Percentiles rank a stretch among this genome's conserved stretches.
phyloP scores from a whole-genome alignment of 371 early-diverging fungal species.

The Mortierella sp. region DNA sequence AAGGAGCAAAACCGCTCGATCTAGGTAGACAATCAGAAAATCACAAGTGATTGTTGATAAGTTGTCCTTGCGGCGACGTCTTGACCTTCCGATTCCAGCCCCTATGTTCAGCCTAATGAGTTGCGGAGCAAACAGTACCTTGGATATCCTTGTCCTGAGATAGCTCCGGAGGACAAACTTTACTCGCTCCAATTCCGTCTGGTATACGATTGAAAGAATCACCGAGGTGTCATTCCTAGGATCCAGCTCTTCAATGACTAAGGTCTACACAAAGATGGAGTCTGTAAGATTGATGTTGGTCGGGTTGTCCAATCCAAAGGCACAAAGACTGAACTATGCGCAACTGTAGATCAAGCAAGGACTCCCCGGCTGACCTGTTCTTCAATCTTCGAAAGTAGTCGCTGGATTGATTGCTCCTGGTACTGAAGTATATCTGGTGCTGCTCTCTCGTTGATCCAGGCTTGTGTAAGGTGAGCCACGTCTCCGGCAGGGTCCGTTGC shows the following conservation, averaged over 20 bases:
- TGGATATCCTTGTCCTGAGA: slow-evolving; percentile 76
- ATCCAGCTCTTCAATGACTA: slow-evolving; percentile 45
- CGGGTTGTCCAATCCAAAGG: not conserved
- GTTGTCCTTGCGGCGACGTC: not conserved
- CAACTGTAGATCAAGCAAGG: not conserved
- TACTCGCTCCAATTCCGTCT: slow-evolving; percentile 87
- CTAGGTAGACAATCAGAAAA: slow-evolving; percentile 36
- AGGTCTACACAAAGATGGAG: slow-evolving; percentile 9
- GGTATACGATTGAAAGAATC: slow-evolving; percentile 74
- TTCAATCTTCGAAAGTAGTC: slow-evolving; percentile 73
- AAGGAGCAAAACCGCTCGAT: slow-evolving; percentile 65
- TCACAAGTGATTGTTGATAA: not conserved
- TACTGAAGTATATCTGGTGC: slow-evolving; percentile 83
- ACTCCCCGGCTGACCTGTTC: slow-evolving; percentile 63
- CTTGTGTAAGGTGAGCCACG: slow-evolving; percentile 68
- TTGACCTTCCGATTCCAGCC: too few relatives aligned
- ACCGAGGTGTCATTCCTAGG: slow-evolving; percentile 39
- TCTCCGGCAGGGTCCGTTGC: slow-evolving; percentile 59
- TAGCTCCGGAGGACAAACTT: slow-evolving; percentile 84
- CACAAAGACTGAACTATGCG: not conserved
- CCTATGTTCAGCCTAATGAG: not conserved
- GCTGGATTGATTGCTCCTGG: slow-evolving; percentile 66
- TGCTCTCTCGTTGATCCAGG: slow-evolving; percentile 86
- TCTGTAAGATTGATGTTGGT: not conserved
- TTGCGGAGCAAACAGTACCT: slow-evolving; percentile 55